A percentile compares a stretch with the other conserved stretches of the same genome.
These are phyloP conservation scores for Magnusiomyces paraingens DNA, from an alignment of 1,139 yeast species.

Conservation along the genomic window DNA sequence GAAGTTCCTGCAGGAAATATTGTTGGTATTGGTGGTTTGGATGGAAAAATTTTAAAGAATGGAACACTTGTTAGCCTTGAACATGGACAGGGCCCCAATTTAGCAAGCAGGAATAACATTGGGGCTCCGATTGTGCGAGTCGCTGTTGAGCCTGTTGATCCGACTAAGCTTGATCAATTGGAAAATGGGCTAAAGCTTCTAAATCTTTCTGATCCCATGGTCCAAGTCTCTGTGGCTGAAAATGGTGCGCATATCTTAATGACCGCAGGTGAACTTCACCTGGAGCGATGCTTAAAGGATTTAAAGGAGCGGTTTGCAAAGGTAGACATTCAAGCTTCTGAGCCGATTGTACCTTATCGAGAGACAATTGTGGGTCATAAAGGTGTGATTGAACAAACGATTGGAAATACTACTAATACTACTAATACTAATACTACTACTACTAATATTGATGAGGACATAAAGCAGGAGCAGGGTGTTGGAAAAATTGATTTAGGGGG, in stretches of 20 bases:
- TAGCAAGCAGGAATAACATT: constrained; percentile 62
- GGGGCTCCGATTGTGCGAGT: constrained; percentile 87
- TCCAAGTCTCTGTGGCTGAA: constrained; percentile 76
- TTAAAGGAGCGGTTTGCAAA: constrained; percentile 88
- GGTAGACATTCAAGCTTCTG: constrained; percentile 76
- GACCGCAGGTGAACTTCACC: constrained; percentile 93
- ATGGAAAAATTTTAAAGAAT: constrained; percentile 71
- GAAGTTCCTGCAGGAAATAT: constrained; percentile 92
- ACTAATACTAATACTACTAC: too few species aligned
- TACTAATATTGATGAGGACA: background rate
- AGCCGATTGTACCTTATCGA: constrained; percentile 91
- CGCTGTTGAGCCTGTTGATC: constrained; percentile 89
- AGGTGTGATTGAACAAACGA: constrained; percentile 1
- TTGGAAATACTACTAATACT: constrained; percentile 14
- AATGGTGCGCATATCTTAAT: constrained; percentile 88
- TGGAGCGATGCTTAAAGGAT: constrained; percentile 87
- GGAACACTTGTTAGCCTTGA: constrained; percentile 64
- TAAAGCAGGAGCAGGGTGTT: constrained; percentile 32
- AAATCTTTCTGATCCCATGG: constrained; percentile 89
- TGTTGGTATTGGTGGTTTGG: constrained; percentile 91
- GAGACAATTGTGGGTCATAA: constrained; percentile 59
- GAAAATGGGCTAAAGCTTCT: constrained; percentile 73
- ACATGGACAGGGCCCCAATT: constrained; percentile 48
- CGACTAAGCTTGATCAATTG: constrained; percentile 66
- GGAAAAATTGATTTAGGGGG: constrained; percentile 44